These are phyloP conservation scores for Firmiana major DNA, from an alignment of 345 rosid genomes.

Conservation along the genomic window DNA sequence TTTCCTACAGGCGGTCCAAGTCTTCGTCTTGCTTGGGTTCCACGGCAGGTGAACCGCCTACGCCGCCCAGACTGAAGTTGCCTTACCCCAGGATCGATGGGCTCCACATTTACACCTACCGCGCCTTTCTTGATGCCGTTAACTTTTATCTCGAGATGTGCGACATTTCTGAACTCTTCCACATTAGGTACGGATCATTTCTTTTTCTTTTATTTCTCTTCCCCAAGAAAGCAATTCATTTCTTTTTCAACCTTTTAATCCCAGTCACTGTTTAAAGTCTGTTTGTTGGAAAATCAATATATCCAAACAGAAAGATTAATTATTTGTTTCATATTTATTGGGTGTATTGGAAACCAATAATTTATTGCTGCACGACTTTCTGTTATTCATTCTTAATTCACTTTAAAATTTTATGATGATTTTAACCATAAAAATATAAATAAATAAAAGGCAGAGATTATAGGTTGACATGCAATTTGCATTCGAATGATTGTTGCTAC, in stretches of 20 bases:
- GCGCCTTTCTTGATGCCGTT: constrained; percentile 50
- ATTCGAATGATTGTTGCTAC: background rate
- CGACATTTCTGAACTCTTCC: constrained; percentile 45
- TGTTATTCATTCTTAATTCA: background rate
- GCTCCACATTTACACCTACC: constrained; percentile 41
- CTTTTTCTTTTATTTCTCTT: background rate
- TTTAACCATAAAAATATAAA: background rate
- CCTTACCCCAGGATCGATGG: constrained; percentile 57
- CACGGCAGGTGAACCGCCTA: background rate
- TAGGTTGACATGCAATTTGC: background rate
- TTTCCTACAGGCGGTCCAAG: background rate
- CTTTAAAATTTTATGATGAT: background rate
- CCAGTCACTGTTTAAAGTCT: background rate
- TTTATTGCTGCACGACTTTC: background rate
- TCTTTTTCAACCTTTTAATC: background rate
- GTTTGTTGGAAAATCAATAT: background rate
- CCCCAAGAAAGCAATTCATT: background rate
- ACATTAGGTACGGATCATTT: constrained; percentile 34
- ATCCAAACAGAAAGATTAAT: background rate
- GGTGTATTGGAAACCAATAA: background rate
- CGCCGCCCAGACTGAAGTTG: constrained; percentile 31
- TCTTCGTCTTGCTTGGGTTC: constrained; percentile 2
- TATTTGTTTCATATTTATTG: background rate
- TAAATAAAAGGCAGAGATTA: background rate
- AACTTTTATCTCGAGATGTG: constrained; percentile 38